Percentiles rank a stretch among this genome's conserved stretches.
Evolutionary conservation across 208 protist species (phyloP).

Genomic region (Leishmania guyanensis): DNA sequence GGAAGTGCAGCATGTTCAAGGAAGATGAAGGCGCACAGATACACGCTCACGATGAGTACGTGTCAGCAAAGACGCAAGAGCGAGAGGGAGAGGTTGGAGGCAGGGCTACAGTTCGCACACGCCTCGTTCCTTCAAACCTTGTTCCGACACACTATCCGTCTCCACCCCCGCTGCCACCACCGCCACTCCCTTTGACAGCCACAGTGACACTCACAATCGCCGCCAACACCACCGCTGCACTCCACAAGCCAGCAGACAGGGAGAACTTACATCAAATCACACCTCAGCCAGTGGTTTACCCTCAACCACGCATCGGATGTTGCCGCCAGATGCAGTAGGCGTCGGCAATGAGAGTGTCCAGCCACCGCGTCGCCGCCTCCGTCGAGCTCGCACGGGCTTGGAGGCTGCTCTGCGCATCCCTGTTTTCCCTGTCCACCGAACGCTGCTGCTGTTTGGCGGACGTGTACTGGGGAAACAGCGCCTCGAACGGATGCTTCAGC

Average conservation of each 20-base stretch:
- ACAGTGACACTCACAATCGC: neutral
- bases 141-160: neutral
- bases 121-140: neutral
- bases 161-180: neutral
- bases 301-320: neutral
- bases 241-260: neutral
- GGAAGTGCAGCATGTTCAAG: neutral
- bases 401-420: neutral
- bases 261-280: neutral
- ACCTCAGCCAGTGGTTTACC: neutral
- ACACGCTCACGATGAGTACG: neutral
- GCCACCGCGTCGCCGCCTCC: constrained; percentile 42
- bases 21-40: neutral
- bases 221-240: neutral
- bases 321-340: constrained; percentile 59
- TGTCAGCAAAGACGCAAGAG: neutral
- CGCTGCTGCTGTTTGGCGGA: constrained; percentile 4
- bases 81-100: neutral
- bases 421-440: neutral
- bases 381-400: neutral
- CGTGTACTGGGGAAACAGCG: constrained; percentile 25
- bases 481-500: constrained; percentile 27
- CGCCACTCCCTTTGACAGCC: neutral
- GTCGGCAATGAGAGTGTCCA: constrained; percentile 60
- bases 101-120: too few relatives aligned